phyloP scores from a whole-genome alignment of 371 early-diverging fungal species.

The Apophysomyces trapeziformis region DNA sequence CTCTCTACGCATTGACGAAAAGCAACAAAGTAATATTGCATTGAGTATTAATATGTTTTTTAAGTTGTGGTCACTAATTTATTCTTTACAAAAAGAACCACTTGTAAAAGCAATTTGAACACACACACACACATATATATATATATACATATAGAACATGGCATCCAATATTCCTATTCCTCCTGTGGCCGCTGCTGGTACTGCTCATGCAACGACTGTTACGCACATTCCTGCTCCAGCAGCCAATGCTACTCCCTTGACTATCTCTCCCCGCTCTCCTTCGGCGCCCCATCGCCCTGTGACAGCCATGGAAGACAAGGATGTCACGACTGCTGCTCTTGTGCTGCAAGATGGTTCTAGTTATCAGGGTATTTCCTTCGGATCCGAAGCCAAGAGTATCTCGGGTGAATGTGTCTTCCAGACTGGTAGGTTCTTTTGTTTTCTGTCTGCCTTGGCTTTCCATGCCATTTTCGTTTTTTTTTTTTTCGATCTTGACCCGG shows the following conservation, averaged over 20 bases:
- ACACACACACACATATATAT: too few relatives aligned
- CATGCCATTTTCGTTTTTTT: neutral
- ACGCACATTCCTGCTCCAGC: conserved; percentile 49
- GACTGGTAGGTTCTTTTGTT: conserved; percentile 72
- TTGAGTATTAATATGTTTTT: too few relatives aligned
- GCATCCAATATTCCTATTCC: conserved; percentile 47
- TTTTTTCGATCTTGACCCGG: neutral
- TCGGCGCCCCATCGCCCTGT: conserved; percentile 59
- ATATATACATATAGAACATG: conserved; percentile 25
- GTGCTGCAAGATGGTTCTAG: conserved; percentile 87
- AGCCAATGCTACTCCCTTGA: conserved; percentile 48
- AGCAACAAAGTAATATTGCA: neutral
- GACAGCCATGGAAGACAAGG: conserved; percentile 55
- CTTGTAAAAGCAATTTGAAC: conserved; percentile 13
- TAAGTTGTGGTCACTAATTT: conserved; percentile 8
- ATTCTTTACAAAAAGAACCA: neutral
- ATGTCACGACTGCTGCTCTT: conserved; percentile 66
- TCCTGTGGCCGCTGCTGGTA: conserved; percentile 43
- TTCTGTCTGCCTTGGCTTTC: too few relatives aligned
- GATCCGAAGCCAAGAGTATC: conserved; percentile 83
- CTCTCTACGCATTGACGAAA: conserved; percentile 3
- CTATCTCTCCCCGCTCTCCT: conserved; percentile 48
- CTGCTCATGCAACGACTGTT: conserved; percentile 30
- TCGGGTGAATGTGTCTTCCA: conserved; percentile 98
- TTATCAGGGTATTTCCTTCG: conserved; percentile 92